Conservation (phyloP, 2,329 filamentous ascomycete genomes). For the Boeremia exigua region DNA sequence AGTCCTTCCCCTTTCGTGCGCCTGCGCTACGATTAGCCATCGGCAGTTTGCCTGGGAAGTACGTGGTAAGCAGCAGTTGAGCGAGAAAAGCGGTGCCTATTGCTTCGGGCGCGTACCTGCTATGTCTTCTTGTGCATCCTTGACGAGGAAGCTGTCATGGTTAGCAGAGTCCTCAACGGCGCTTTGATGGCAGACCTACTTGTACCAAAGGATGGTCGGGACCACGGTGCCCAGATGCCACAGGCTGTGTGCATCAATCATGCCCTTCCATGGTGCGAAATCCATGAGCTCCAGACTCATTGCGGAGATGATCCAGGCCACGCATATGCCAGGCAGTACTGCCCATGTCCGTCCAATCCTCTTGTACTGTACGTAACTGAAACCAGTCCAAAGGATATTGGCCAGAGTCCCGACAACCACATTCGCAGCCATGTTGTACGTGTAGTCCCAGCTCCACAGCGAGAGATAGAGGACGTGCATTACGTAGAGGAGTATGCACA, state of each 20-base stretch:
- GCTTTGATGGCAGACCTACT: slow-evolving; percentile 65
- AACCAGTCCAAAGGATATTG: slow-evolving; percentile 85
- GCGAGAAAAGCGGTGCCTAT: slow-evolving; percentile 37
- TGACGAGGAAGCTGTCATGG: slow-evolving; percentile 75
- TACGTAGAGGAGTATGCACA: slow-evolving; percentile 74
- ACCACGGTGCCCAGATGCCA: slow-evolving; percentile 95
- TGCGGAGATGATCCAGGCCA: slow-evolving; percentile 87
- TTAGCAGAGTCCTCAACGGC: slow-evolving; percentile 11
- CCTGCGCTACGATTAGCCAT: slow-evolving; percentile 26
- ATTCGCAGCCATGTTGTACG: slow-evolving; percentile 97
- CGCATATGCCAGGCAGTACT: slow-evolving; percentile 86
- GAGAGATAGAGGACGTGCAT: slow-evolving; percentile 84
- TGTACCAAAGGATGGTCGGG: slow-evolving; percentile 91
- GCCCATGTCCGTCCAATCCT: slow-evolving; percentile 78
- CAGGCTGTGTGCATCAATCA: slow-evolving; percentile 89
- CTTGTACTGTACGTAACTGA: slow-evolving; percentile 76
- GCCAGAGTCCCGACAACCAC: slow-evolving; percentile 79
- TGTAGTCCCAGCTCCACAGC: slow-evolving; percentile 90
- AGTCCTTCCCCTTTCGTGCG: slow-evolving; percentile 20
- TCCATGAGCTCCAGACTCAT: slow-evolving; percentile 97
- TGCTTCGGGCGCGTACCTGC: slow-evolving; percentile 75
- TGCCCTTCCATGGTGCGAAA: slow-evolving; percentile 82
- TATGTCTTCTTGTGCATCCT: slow-evolving; percentile 83
- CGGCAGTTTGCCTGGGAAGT: slow-evolving; percentile 29
- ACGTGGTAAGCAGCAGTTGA: slow-evolving; percentile 28